These are phyloP conservation scores for Phyllosticta citriasiana DNA, from an alignment of 2,329 filamentous ascomycete species.

Conservation along the genomic window DNA sequence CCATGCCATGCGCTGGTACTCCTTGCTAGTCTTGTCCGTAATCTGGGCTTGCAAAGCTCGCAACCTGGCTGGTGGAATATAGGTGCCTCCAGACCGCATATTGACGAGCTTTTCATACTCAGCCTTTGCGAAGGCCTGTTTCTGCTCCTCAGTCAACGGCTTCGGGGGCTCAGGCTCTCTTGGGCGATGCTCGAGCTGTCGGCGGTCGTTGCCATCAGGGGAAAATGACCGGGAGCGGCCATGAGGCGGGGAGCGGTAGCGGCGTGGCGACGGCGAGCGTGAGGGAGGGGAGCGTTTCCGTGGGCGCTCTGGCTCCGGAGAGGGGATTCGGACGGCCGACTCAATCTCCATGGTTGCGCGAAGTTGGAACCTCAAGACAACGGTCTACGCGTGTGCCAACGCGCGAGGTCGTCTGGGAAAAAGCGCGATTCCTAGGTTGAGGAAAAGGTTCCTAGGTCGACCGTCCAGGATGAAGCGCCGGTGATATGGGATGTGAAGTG, in stretches of 20 bases:
- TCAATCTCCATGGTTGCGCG: slow-evolving; percentile 24
- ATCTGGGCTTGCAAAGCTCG: slow-evolving; percentile 92
- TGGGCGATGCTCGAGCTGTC: slow-evolving; percentile 34
- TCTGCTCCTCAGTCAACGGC: slow-evolving; percentile 64
- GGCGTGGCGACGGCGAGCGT: slow-evolving; percentile 42
- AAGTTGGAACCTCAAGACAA: neutral
- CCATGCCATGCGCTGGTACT: slow-evolving; percentile 99
- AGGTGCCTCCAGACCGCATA: slow-evolving; percentile 90
- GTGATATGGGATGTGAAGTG: neutral
- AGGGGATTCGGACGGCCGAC: slow-evolving; percentile 50
- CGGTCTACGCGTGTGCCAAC: neutral
- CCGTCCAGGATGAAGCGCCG: neutral
- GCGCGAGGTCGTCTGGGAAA: neutral
- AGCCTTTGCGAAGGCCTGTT: slow-evolving; percentile 78
- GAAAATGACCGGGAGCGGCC: slow-evolving; percentile 7
- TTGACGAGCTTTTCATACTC: slow-evolving; percentile 88
- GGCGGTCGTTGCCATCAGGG: slow-evolving; percentile 31
- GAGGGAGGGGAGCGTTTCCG: slow-evolving; percentile 46
- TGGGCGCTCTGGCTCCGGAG: slow-evolving; percentile 42
- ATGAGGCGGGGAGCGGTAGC: slow-evolving; percentile 37
- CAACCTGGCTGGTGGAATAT: slow-evolving; percentile 86
- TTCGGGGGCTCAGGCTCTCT: slow-evolving; percentile 39
- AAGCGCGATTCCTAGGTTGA: neutral
- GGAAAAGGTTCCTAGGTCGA: neutral
- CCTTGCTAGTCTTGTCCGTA: slow-evolving; percentile 89